Conservation (phyloP, 148 eudicot species). For the Dianthus caryophyllus region DNA sequence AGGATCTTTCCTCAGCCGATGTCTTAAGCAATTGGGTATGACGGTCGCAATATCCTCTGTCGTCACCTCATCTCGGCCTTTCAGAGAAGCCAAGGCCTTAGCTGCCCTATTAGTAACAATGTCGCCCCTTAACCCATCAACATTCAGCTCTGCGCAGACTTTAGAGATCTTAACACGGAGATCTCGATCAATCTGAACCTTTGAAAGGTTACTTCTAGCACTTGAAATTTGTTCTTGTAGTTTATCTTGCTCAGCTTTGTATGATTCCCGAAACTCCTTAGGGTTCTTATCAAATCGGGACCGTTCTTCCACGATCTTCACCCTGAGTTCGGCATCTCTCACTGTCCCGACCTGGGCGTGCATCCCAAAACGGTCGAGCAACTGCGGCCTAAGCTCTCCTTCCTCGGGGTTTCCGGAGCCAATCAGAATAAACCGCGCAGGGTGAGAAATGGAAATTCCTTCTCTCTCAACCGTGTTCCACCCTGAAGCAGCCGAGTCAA, state of each 20-base stretch:
- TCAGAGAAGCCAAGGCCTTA: constrained; percentile 86
- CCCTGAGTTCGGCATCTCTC: constrained; percentile 87
- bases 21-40: constrained; percentile 89
- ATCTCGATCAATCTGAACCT: constrained; percentile 75
- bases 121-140: constrained; percentile 94
- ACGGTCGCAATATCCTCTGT: constrained; percentile 92
- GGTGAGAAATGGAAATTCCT: constrained; percentile 94
- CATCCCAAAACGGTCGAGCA: constrained; percentile 93
- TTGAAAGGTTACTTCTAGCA: constrained; percentile 56
- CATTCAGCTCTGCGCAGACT: constrained; percentile 90
- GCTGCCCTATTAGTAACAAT: constrained; percentile 92
- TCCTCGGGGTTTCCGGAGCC: constrained; percentile 94
- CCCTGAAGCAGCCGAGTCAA: constrained; percentile 96
- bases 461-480: constrained; percentile 97
- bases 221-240: constrained; percentile 58
- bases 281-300: constrained; percentile 76
- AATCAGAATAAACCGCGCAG: constrained; percentile 80
- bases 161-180: constrained; percentile 81
- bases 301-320: constrained; percentile 92
- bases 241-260: constrained; percentile 69
- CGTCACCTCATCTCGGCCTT: constrained; percentile 71
- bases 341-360: constrained; percentile 80
- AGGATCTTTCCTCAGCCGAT: constrained; percentile 92
- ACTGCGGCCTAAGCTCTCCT: constrained; percentile 86
- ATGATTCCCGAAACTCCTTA: constrained; percentile 64